A percentile compares a stretch with the other conserved stretches of the same genome.
Evolutionary conservation across 768 basidiomycete genomes (phyloP).

Genomic region (Tulasnella sp.): DNA sequence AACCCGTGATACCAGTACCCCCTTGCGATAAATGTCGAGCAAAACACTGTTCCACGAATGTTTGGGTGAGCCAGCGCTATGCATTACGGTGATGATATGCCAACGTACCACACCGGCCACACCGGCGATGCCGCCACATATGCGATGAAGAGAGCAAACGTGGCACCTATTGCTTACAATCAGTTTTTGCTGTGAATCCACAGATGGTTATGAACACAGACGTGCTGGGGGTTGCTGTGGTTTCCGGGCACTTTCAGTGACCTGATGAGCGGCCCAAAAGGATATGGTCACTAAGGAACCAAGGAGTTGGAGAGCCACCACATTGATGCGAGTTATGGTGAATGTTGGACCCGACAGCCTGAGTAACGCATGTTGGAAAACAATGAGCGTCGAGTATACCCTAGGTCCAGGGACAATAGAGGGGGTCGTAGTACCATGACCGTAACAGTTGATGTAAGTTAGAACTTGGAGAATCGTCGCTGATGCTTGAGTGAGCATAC

Average conservation of each 20-base stretch:
- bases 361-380: background rate
- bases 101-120: background rate
- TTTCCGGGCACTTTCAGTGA: background rate
- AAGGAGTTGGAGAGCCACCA: background rate
- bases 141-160: background rate
- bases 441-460: too few relatives aligned
- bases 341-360: conserved; percentile 6
- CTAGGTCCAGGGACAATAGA: too few relatives aligned
- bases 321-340: conserved; percentile 4
- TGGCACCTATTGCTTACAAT: background rate
- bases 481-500: too few relatives aligned
- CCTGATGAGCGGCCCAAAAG: conserved; percentile 9
- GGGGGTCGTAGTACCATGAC: too few relatives aligned
- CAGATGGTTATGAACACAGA: too few relatives aligned
- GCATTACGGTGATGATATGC: background rate
- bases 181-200: background rate
- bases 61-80: background rate
- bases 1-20: background rate
- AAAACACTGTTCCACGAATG: background rate
- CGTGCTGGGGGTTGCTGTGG: background rate
- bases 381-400: too few relatives aligned
- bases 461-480: too few relatives aligned
- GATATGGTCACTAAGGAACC: background rate
- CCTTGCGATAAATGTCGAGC: conserved; percentile 8
- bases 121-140: background rate